Evolutionary conservation across 805 yeast genomes (phyloP), one percentile per base, ranked within the genome.

Genomic region (Lachancea sp.): DNA sequence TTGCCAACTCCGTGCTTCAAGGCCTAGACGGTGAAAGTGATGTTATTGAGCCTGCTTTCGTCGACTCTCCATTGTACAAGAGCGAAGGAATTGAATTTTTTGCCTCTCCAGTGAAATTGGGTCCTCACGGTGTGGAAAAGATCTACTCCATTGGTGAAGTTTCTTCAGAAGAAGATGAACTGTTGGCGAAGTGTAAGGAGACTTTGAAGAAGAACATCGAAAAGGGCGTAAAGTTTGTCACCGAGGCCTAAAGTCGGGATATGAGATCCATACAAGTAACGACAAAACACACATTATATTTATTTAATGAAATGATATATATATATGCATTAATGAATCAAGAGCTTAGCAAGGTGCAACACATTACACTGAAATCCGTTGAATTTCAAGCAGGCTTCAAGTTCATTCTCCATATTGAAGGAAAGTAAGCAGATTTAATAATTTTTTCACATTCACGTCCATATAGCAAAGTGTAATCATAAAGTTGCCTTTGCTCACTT

Each of bases 71-170:
- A 60, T 71, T 83, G 63, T 83, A 73, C 77, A 79, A 82, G 68
- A 60, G 64, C 42, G 96, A 89, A 73, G 97, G 97, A 63, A 84
- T 92, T 58, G 90, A 87, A 49, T 92, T 89, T 84, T 92, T 92
- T 75, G 88, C 97, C 41, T 83, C 96, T 54, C 82, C 80, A 70
- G 94, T 92, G 53, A 84, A 95, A 56, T 80, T 90, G 61, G 97
- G 97, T 54, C 83, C 81, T 61, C 77, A 83, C 50, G 97, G 97
- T 80, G 85, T 83, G 53, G 76, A 78, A 66, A 74, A 78, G 66
- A 71, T 88, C 63, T 95, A 85, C 74, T 71, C 73, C 45, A 72
- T 92, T 59, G 94, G 95, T 60, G 66, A 70, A 51, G 65, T 87
- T 59, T 71, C 83, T 43, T 70, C 68, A 52, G 82, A 80, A 66